Evolutionary conservation across 495 filamentous ascomycete species (phyloP), one percentile per base, ranked within the genome.

Genomic region (Rusavskia elegans): DNA sequence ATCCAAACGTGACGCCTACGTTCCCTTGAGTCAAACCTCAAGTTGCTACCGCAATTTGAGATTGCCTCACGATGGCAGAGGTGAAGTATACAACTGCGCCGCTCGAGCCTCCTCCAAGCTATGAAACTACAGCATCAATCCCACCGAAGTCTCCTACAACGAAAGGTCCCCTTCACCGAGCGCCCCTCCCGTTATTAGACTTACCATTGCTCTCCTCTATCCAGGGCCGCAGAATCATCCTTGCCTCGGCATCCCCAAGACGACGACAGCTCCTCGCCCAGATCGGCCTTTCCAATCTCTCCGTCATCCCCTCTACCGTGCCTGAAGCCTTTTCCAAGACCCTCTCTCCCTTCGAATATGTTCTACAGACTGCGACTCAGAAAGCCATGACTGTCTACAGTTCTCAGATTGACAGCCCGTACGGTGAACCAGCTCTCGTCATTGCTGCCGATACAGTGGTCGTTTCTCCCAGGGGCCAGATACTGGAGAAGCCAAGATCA

Each of bases 361-460:
- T 95, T 5, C 74, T 89, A 1, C 76, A 79, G 30, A 98, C 93
- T 14, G 93, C 92, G 1, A 78, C 74, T 2, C 78, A 82, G 58
- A 98, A 97, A 64, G 81, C 81, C 29, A 72, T 82, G 19, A 71
- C 79, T 23, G 87, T 97, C 7, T 98, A 98, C 73, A 61, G 68
- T 14, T 64, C 72, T 16, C 79, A 82, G 39, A 70, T 89, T 46
- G 65, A 80, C 52, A 80, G 81, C 51, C 61, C 68, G 19, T 59
- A 56, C 17, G 77, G 77, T 48, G 92, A 96, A 55, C 90, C 88
- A 0, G 84, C 76, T 10, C 71, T 98, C 0, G 85, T 98, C 37
- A 75, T 98, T 25, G 86, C 89, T 1, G 92, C 92, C 1, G 92
- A 97, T 62, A 98, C 92, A 2, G 71, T 98, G 27, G 85, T 97